Conservation (phyloP, 768 basidiomycete genomes). For the Gloeopeniophorella convolvens region DNA sequence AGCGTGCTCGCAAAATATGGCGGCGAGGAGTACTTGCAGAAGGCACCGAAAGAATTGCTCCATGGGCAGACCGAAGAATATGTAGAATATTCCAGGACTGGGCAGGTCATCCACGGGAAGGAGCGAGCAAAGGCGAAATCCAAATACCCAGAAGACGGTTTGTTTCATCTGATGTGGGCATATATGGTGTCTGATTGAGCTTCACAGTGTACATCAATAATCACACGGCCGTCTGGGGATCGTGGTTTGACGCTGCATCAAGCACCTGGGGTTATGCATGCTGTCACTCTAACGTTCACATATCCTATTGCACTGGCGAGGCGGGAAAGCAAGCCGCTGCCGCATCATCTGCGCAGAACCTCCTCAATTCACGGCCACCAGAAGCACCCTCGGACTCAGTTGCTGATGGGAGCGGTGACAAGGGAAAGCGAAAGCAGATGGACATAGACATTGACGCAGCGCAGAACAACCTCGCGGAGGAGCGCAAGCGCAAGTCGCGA, state of each 20-base stretch:
- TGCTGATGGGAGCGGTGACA: constrained; percentile 11
- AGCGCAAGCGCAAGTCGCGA: constrained; percentile 29
- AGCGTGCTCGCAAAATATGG: constrained; percentile 92
- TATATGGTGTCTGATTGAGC: constrained; percentile 9
- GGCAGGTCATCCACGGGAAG: constrained; percentile 84
- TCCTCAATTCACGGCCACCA: constrained; percentile 35
- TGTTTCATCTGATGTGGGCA: constrained; percentile 31
- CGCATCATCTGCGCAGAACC: constrained; percentile 67
- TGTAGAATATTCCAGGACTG: constrained; percentile 91
- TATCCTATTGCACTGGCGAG: constrained; percentile 88
- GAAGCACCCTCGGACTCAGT: constrained; percentile 8
- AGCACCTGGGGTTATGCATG: constrained; percentile 91
- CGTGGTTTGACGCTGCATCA: constrained; percentile 72
- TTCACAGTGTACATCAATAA: constrained; percentile 79
- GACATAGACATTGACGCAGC: constrained; percentile 21
- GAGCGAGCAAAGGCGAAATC: constrained; percentile 83
- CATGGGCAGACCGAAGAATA: constrained; percentile 96
- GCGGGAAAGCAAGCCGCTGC: constrained; percentile 74
- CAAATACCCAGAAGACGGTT: constrained; percentile 96
- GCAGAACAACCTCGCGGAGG: constrained; percentile 19
- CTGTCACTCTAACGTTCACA: constrained; percentile 80
- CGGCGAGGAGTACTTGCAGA: constrained; percentile 86
- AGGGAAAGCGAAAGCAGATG: constrained; percentile 22
- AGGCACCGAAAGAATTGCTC: constrained; percentile 85
- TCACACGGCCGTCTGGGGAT: constrained; percentile 96